Evolutionary conservation across 2,329 filamentous ascomycete genomes (phyloP), one percentile per base, ranked within the genome.

Genomic region (Stachybotrys chartarum): DNA sequence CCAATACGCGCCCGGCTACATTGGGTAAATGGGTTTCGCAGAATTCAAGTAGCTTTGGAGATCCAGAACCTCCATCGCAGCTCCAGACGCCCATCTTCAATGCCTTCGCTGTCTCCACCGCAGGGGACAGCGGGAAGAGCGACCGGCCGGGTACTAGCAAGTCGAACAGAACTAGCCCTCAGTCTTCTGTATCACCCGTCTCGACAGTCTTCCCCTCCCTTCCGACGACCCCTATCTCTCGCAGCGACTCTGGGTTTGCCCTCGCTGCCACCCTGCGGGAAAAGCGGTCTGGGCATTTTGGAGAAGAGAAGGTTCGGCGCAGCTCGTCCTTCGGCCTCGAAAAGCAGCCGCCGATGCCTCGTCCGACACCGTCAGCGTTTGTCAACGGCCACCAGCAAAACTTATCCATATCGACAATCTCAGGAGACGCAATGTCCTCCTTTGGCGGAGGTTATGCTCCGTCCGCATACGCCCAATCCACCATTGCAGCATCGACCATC

Each of bases 281-380:
- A 73, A 99, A 97, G 76, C 84, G 93, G 53, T 97, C 94, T 3
- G 92, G 90, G 1, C 91, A 97, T 68, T 96, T 97, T 62, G 70
- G 70, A n/a, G 89, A 94, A 64, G 84, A 87, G 59, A 75, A 80
- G 60, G 88, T 88, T n/a, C 84, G 92, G 57, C 84, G 93, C 61
- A 97, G 92, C 74, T 96, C 92, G n/a, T 96, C 92, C 1, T 95
- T 96, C 71, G 90, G 87, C 32, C 78, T 92, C 66, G 90, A 90
- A 62, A 86, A 85, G 68, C 81, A 85, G 61, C 80, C 79, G 44
- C 83, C 85, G 1, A 72, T 87, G 18, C 82, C 89, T 61, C 80
- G 87, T 47, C 87, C 88, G 6, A 90, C 83, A 68, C 75, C 86
- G 35, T 14, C 35, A 24, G 90, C 91, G 5, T 91, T 93, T 72